Evolutionary conservation across 441 rosid genomes (phyloP).

Genomic region (Omphalea diandra): DNA sequence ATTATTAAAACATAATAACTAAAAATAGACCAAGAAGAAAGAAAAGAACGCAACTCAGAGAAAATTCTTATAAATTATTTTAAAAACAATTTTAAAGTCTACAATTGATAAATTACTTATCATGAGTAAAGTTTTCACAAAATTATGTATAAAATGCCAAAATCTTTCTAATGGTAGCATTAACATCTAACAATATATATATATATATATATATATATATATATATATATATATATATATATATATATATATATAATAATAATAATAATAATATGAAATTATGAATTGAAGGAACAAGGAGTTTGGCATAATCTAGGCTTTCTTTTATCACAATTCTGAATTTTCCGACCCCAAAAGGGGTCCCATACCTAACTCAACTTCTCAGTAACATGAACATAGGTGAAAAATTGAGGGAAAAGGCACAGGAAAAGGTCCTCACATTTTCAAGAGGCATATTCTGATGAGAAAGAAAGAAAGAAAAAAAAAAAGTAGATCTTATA

Average conservation of each 20-base stretch:
- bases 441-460: constrained; percentile 29
- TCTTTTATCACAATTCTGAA: constrained; percentile 16
- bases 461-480: background rate
- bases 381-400: constrained; percentile 7
- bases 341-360: constrained; percentile 23
- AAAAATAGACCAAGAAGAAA: too few species aligned
- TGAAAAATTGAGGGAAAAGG: background rate
- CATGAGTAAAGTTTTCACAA: background rate
- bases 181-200: too few species aligned
- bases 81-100: too few species aligned
- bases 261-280: too few species aligned
- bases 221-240: too few species aligned
- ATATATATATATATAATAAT: too few species aligned
- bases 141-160: background rate
- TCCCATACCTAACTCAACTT: constrained; percentile 25
- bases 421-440: constrained; percentile 23
- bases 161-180: too few species aligned
- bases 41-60: too few species aligned
- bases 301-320: constrained; percentile 14
- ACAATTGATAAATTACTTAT: too few species aligned
- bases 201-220: too few species aligned
- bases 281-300: constrained; percentile 18
- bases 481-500: constrained; percentile 9
- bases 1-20: too few species aligned
- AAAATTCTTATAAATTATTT: too few species aligned